Base-by-base conservation (phyloP, 176 grass and related monocot species). In the barley (Hordeum vulgare) region DNA sequence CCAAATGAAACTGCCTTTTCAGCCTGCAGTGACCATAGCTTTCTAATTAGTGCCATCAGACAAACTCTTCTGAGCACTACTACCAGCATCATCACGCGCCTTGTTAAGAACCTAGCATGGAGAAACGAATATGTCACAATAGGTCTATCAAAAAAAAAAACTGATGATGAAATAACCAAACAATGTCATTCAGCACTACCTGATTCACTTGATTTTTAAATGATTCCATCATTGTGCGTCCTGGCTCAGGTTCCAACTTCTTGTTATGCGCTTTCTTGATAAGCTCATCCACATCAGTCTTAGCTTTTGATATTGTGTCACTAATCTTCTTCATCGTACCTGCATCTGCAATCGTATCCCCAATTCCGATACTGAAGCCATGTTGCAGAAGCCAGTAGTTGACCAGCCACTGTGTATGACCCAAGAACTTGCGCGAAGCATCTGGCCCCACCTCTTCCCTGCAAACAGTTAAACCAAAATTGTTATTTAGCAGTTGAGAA, bases 141-240 rank as follows among this genome's bases (percentile, higher is more conserved):
- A 77, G 60, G 35, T 53, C 7, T 58, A 64, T 23, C 23, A 71
- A 75, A 44, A 29, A 4, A 11, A 0, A n/a, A n/a, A n/a, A n/a
- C n/a, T 20, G 10, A 49, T 35, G 29, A 56, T 24, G 11, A 45
- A 76, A 47, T 40, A 73, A 21, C 28, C 45, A 58, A 61, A 71
- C 68, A 53, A 84, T 66, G 41, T 17, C 15, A 58, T 67, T 59
- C n/a, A n/a, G 24, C 25, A 49, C 47, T 73, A 97, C 94, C 94
- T 97, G 94, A 59, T 97, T 97, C 33, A 97, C 94, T 89, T 71
- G 88, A 61, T 97, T 97, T 79, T 97, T 91, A 39, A 97, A 97
- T n/a, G n/a, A n/a, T n/a, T n/a, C n/a, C n/a, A n/a, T n/a, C n/a
- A n/a, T n/a, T n/a, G n/a, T n/a, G n/a, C 75, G 94, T 94, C 20